Evolutionary conservation across 257 asterid genomes (phyloP).

Genomic region (Knoxia roxburghii): DNA sequence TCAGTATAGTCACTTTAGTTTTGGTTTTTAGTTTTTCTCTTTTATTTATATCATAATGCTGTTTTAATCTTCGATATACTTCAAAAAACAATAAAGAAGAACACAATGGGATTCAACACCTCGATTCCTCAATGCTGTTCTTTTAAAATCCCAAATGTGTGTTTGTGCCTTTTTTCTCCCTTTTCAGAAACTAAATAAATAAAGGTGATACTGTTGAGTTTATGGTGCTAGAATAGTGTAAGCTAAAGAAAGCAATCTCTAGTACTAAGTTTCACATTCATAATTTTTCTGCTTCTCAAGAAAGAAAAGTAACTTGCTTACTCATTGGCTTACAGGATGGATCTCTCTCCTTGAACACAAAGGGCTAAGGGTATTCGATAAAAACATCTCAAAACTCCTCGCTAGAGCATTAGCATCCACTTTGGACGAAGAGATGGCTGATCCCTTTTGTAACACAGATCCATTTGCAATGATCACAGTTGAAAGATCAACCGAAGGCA

Average conservation of each 20-base stretch:
- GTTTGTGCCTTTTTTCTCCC: neutral
- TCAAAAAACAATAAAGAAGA: neutral
- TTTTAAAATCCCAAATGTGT: neutral
- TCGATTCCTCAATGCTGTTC: neutral
- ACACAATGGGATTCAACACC: neutral
- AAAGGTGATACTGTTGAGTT: neutral
- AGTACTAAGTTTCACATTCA: constrained; percentile 2
- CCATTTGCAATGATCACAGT: constrained; percentile 19
- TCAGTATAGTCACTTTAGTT: constrained; percentile 8
- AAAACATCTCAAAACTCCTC: constrained; percentile 20
- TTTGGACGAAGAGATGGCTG: constrained; percentile 37
- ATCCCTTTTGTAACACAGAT: constrained; percentile 11
- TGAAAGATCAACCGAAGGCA: constrained; percentile 14
- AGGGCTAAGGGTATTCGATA: constrained; percentile 41
- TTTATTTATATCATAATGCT: neutral
- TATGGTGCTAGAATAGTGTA: neutral
- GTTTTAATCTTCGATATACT: neutral
- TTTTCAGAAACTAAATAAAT: too few relatives aligned
- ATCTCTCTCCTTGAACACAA: constrained; percentile 42
- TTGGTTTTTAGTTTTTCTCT: neutral
- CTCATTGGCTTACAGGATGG: constrained; percentile 43
- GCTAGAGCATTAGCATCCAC: constrained; percentile 30
- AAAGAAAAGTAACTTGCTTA: constrained; percentile 13
- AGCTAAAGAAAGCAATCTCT: neutral
- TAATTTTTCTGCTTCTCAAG: neutral